A percentile compares a stretch with the other conserved stretches of the same genome.
Conservation (phyloP, 768 basidiomycete genomes). For the Lactifluus pinguis region DNA sequence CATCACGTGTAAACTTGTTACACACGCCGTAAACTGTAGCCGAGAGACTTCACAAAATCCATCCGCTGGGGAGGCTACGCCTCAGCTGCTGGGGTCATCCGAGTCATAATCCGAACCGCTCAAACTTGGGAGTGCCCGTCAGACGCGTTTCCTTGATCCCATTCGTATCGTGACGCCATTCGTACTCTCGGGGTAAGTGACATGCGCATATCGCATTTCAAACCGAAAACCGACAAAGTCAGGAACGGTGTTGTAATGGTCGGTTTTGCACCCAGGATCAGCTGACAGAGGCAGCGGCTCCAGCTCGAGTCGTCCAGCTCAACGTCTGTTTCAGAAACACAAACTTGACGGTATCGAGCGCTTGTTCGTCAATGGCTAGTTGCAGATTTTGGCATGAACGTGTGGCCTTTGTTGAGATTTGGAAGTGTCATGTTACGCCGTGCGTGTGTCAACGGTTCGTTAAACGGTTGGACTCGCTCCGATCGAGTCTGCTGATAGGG, state of each 20-base stretch:
- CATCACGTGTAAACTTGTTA: too few relatives aligned
- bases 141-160: not conserved
- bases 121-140: too few relatives aligned
- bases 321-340: not conserved
- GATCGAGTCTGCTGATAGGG: conserved; percentile 6
- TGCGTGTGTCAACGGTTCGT: not conserved
- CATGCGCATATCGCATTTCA: not conserved
- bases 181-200: not conserved
- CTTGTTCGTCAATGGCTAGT: not conserved
- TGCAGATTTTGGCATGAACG: not conserved
- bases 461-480: not conserved
- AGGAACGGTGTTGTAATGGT: not conserved
- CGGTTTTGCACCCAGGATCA: not conserved
- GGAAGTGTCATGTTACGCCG: not conserved
- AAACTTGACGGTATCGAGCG: not conserved
- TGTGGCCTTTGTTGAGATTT: not conserved
- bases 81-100: too few relatives aligned
- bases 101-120: too few relatives aligned
- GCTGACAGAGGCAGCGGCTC: not conserved
- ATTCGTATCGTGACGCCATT: not conserved
- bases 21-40: too few relatives aligned
- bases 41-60: too few relatives aligned
- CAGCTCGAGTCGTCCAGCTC: not conserved
- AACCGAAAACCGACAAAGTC: not conserved
- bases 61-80: too few relatives aligned